These are phyloP conservation scores for Gaeumannomyces sp. DNA, from an alignment of 2,329 filamentous ascomycete species.

Conservation along the genomic window DNA sequence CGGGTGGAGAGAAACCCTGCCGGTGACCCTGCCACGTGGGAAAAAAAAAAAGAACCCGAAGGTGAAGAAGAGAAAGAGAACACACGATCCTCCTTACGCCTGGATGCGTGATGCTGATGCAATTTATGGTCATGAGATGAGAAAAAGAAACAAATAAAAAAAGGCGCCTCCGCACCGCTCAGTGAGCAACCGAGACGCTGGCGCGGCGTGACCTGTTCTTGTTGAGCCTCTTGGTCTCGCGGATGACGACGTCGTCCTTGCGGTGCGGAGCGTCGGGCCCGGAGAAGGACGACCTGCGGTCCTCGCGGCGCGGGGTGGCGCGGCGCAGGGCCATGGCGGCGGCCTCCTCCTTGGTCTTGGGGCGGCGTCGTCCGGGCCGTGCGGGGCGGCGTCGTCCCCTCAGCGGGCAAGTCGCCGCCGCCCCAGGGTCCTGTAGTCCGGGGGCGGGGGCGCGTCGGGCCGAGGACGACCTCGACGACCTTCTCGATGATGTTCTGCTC, in stretches of 20 bases:
- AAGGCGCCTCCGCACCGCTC: no score
- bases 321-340: not conserved
- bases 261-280: not conserved
- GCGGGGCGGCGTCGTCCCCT: not conserved
- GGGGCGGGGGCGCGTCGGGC: no score
- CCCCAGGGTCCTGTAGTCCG: not conserved
- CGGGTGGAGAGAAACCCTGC: no score
- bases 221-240: not conserved
- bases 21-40: no score
- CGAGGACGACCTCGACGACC: not conserved
- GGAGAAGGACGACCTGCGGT: not conserved
- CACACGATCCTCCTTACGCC: not conserved
- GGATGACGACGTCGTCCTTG: not conserved
- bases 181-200: not conserved
- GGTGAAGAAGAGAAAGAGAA: no score
- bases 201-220: not conserved
- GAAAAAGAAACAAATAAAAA: not conserved
- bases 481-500: not conserved
- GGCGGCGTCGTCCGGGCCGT: not conserved
- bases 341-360: not conserved
- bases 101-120: not conserved
- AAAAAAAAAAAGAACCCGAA: not conserved
- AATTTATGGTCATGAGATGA: not conserved
- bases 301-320: not conserved
- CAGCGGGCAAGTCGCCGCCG: not conserved